Conservation (phyloP, 1,139 yeast species). For the Magnusiomyces ingens region DNA sequence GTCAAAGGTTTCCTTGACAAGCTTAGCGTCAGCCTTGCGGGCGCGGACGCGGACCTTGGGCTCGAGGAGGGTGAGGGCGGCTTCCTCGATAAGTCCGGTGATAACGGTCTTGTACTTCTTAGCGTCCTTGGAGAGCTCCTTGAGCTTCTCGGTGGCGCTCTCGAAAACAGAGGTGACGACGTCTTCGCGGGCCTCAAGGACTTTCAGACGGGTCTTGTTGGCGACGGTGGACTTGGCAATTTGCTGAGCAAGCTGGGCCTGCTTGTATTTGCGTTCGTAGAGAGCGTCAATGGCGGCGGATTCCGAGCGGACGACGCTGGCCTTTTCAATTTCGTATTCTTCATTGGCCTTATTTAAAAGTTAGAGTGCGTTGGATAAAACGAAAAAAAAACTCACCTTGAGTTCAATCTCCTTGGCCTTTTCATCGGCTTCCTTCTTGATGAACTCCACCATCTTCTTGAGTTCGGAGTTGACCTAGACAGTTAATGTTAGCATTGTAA, state of each 20-base stretch:
- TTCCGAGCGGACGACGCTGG: constrained; percentile 87
- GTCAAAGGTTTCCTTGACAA: constrained; percentile 57
- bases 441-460: too few species aligned
- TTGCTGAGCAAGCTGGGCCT: constrained; percentile 88
- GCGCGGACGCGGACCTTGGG: constrained; percentile 54
- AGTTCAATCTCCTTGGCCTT: constrained; percentile 93
- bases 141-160: constrained; percentile 58
- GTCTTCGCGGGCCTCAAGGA: constrained; percentile 79
- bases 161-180: constrained; percentile 69
- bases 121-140: constrained; percentile 44
- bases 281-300: constrained; percentile 78
- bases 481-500: too few species aligned
- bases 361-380: neutral
- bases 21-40: constrained; percentile 23
- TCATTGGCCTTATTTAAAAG: constrained; percentile 59
- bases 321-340: constrained; percentile 97
- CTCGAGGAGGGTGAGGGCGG: constrained; percentile 51
- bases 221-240: constrained; percentile 92
- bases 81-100: constrained; percentile 71
- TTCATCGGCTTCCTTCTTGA: too few species aligned
- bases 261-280: constrained; percentile 80
- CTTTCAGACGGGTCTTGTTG: constrained; percentile 88
- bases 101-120: constrained; percentile 62
- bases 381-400: constrained; percentile 39
- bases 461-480: too few species aligned